A percentile compares a stretch with the other conserved stretches of the same genome.
Evolutionary conservation across 2,329 filamentous ascomycete genomes (phyloP).

Genomic region (Aureobasidium sp.): DNA sequence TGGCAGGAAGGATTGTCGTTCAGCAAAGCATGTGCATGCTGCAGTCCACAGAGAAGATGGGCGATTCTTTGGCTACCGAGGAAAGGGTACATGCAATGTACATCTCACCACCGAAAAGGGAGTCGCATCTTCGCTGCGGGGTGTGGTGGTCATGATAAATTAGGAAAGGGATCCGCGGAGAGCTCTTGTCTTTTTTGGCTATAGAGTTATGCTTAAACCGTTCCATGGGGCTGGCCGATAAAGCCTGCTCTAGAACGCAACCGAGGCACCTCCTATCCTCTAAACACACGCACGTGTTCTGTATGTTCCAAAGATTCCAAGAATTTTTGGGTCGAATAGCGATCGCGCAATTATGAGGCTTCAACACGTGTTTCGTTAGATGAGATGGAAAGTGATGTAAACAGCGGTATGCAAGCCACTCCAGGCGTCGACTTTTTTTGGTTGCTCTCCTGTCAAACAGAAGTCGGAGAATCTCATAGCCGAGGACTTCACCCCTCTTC

Average conservation of each 20-base stretch:
- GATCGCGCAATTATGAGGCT: background rate
- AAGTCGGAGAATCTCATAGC: background rate
- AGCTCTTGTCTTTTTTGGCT: background rate
- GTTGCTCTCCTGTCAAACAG: background rate
- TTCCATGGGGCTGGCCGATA: background rate
- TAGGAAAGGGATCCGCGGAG: background rate
- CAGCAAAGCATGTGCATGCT: background rate
- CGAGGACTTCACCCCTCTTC: background rate
- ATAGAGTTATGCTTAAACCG: constrained; percentile 16
- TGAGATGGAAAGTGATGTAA: background rate
- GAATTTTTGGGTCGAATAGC: background rate
- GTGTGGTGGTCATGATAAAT: background rate
- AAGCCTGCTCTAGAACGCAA: background rate
- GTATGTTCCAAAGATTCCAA: background rate
- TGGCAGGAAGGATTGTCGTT: constrained; percentile 5
- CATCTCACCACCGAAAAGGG: background rate
- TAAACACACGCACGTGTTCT: background rate
- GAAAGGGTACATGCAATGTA: background rate
- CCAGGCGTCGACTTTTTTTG: background rate
- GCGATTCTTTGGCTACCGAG: background rate
- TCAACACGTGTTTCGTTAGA: background rate
- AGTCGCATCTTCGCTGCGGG: background rate
- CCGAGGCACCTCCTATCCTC: background rate
- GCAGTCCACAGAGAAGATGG: background rate
- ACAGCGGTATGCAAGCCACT: background rate